These are phyloP conservation scores for Candida germanica DNA, from an alignment of 805 yeast species.

Conservation along the genomic window DNA sequence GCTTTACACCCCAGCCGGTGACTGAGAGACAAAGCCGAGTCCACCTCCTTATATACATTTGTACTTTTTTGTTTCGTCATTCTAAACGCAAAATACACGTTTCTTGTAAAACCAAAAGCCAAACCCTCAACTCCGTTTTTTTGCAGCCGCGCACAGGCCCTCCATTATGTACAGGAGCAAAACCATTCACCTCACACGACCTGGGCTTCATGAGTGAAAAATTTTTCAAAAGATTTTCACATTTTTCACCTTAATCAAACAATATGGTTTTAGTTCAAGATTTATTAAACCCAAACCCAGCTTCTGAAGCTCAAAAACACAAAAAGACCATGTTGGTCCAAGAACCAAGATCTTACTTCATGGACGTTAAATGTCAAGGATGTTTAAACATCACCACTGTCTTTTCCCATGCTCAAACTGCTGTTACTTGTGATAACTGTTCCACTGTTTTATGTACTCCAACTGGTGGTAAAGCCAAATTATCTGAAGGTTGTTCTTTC, in stretches of 20 bases:
- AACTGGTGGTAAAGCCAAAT: slow-evolving; percentile 99
- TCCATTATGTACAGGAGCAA: slow-evolving; percentile 2
- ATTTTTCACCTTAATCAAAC: background rate
- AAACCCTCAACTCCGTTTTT: background rate
- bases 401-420: slow-evolving; percentile 99
- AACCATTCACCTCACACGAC: too few species aligned
- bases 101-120: too few species aligned
- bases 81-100: too few species aligned
- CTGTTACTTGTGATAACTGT: slow-evolving; percentile 98
- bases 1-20: too few species aligned
- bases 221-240: slow-evolving; percentile 5
- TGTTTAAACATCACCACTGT: slow-evolving; percentile 98
- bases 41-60: too few species aligned
- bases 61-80: too few species aligned
- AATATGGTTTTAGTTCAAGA: slow-evolving; percentile 93
- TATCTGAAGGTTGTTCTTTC: slow-evolving; percentile 99
- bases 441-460: slow-evolving; percentile 98
- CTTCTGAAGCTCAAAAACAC: slow-evolving; percentile 94
- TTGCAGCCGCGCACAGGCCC: slow-evolving; percentile 2
- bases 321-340: slow-evolving; percentile 96
- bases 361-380: slow-evolving; percentile 99
- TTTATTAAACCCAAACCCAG: slow-evolving; percentile 95
- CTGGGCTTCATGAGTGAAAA: too few species aligned
- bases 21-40: too few species aligned
- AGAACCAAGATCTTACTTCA: slow-evolving; percentile 97